Evolutionary conservation across 495 filamentous ascomycete genomes (phyloP).

Genomic region (Pyrenopolyporus hunteri): DNA sequence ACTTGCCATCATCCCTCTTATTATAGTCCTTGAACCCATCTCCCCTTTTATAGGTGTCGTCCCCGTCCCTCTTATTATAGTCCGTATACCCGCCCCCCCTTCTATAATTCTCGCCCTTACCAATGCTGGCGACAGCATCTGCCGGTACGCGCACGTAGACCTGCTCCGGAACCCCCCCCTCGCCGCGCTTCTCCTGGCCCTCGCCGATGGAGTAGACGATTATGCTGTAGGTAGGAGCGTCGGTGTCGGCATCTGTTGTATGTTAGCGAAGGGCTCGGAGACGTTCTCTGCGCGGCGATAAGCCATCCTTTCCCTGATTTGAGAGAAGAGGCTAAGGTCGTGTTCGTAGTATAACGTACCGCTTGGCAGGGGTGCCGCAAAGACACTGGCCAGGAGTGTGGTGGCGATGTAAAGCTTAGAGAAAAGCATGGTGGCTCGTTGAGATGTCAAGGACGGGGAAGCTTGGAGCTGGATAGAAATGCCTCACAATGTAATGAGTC

Average conservation of each 20-base stretch:
- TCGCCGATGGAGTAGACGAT: background rate
- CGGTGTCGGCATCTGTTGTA: background rate
- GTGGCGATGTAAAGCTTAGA: constrained; percentile 17
- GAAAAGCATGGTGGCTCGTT: constrained; percentile 15
- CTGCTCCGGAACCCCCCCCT: background rate
- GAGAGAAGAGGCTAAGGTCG: background rate
- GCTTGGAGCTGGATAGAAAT: background rate
- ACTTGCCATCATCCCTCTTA: background rate
- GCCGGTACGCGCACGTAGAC: background rate
- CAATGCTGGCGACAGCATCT: background rate
- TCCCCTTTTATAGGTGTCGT: too few species aligned
- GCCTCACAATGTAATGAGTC: background rate
- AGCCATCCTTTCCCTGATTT: background rate
- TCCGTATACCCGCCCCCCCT: too few species aligned
- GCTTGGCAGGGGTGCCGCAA: constrained; percentile 10
- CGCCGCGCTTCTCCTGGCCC: background rate
- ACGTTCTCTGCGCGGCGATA: too few species aligned
- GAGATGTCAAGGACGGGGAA: background rate
- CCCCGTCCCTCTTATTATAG: too few species aligned
- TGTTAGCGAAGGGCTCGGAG: background rate
- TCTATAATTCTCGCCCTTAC: background rate
- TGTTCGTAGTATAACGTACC: background rate
- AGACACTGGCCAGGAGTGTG: constrained; percentile 4
- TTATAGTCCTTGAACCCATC: too few species aligned
- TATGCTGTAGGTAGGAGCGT: background rate